These are phyloP conservation scores for Leccinum cinnamomeum DNA, from an alignment of 1,284 basidiomycete species.

Conservation along the genomic window DNA sequence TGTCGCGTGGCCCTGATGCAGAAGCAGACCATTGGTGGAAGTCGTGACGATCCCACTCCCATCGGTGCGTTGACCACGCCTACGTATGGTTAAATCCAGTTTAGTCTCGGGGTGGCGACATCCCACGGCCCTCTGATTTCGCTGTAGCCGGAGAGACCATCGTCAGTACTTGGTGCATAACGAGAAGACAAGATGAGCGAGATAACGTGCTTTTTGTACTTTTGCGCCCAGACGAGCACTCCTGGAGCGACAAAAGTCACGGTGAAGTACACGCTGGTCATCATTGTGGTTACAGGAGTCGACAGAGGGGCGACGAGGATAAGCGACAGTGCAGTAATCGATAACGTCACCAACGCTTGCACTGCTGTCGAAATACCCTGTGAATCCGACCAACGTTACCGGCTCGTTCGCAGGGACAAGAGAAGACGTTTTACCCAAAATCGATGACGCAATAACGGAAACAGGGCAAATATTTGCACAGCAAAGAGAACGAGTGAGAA, in stretches of 20 bases:
- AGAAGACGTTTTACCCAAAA: conserved; percentile 59
- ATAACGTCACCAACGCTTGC: conserved; percentile 52
- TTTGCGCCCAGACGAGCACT: conserved; percentile 77
- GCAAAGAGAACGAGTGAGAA: conserved; percentile 90
- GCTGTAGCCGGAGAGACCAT: conserved; percentile 29
- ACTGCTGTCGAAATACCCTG: conserved; percentile 47
- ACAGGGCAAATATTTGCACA: conserved; percentile 82
- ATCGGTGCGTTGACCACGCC: conserved; percentile 31
- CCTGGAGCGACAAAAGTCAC: conserved; percentile 72
- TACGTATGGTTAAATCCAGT: conserved; percentile 36
- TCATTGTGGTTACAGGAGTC: conserved; percentile 50
- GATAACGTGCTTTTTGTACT: conserved; percentile 72
- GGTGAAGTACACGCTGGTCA: conserved; percentile 49
- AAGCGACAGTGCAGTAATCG: conserved; percentile 49
- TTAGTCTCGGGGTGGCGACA: conserved; percentile 55
- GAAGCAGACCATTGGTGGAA: conserved; percentile 24
- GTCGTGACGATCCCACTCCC: conserved; percentile 32
- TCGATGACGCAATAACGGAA: conserved; percentile 79
- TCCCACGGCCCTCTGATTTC: conserved; percentile 56
- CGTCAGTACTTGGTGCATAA: conserved; percentile 26
- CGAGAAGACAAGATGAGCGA: conserved; percentile 6
- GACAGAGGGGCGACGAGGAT: conserved; percentile 55
- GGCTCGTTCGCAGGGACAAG: conserved; percentile 19
- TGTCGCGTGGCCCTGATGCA: conserved; percentile 17
- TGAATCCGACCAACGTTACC: conserved; percentile 21